A percentile compares a stretch with the other conserved stretches of the same genome.
Conservation (phyloP, 192 early-diverging fungal species). For the Podila verticillata region DNA sequence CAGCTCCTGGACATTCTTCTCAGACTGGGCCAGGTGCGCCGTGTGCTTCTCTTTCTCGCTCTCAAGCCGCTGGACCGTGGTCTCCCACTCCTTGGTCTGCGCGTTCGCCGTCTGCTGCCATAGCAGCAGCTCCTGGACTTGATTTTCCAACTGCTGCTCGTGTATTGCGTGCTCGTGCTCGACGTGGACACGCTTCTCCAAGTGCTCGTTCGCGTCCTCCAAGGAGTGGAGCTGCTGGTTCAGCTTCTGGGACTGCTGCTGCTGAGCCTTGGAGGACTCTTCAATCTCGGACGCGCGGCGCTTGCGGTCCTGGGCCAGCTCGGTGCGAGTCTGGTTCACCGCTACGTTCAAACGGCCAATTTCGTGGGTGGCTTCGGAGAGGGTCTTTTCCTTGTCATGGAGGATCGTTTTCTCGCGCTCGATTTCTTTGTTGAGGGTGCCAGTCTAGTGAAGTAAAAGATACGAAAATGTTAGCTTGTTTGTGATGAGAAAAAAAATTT, state of each 20-base stretch:
- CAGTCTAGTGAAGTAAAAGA: background rate
- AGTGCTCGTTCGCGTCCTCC: background rate
- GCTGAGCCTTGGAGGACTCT: constrained; percentile 2
- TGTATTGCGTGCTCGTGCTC: constrained; percentile 3
- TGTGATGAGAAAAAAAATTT: background rate
- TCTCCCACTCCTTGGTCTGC: too few relatives aligned
- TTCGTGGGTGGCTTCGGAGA: constrained; percentile 14
- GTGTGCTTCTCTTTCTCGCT: background rate
- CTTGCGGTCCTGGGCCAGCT: constrained; percentile 7
- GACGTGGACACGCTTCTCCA: background rate
- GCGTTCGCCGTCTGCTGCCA: constrained; percentile 7
- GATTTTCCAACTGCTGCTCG: background rate
- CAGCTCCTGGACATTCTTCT: background rate
- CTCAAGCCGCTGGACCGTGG: background rate
- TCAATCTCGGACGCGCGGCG: constrained; percentile 3
- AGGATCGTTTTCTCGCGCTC: constrained; percentile 1
- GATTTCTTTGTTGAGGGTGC: constrained; percentile 13
- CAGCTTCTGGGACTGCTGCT: background rate
- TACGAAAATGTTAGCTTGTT: background rate
- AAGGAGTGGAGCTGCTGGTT: constrained; percentile 5
- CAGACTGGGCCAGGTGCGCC: background rate
- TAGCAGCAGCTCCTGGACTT: background rate
- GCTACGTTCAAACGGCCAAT: constrained; percentile 15
- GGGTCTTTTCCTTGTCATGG: constrained; percentile 12
- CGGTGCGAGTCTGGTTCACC: constrained; percentile 6